A percentile compares a stretch with the other conserved stretches of the same genome.
Evolutionary conservation across 257 asterid genomes (phyloP).

Genomic region (Schizonepeta tenuifolia): DNA sequence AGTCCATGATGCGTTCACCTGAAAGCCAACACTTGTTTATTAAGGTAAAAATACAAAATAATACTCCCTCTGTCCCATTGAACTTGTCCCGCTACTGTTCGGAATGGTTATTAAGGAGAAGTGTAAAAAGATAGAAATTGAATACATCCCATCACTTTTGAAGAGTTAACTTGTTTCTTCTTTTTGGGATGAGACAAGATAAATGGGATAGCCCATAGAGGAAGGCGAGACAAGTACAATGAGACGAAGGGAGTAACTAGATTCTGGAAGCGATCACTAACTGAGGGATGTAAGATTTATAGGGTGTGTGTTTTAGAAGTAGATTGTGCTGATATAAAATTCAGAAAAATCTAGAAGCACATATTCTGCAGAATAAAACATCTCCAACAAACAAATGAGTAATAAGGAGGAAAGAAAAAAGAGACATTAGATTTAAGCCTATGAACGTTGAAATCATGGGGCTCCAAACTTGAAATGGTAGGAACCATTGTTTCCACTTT

Average conservation of each 20-base stretch:
- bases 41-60: constrained; percentile 9
- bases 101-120: too few relatives aligned
- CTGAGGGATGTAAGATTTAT: constrained; percentile 6
- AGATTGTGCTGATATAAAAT: background rate
- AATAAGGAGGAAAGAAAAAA: background rate
- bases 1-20: constrained; percentile 94
- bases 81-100: too few relatives aligned
- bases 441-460: background rate
- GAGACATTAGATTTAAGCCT: background rate
- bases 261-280: background rate
- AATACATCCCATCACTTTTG: too few relatives aligned
- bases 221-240: too few relatives aligned
- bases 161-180: too few relatives aligned
- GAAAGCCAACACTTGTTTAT: constrained; percentile 32
- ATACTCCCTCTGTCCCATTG: background rate
- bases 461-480: background rate
- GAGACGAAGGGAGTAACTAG: background rate
- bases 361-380: background rate
- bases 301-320: background rate
- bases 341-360: constrained; percentile 3
- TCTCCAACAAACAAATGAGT: background rate
- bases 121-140: too few relatives aligned
- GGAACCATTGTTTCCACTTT: background rate
- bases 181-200: too few relatives aligned
- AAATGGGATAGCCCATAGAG: too few relatives aligned